Percentiles rank a stretch among this genome's conserved stretches.
phyloP scores from a whole-genome alignment of 2,329 filamentous ascomycete genomes.

The Neofusicoccum ribis region DNA sequence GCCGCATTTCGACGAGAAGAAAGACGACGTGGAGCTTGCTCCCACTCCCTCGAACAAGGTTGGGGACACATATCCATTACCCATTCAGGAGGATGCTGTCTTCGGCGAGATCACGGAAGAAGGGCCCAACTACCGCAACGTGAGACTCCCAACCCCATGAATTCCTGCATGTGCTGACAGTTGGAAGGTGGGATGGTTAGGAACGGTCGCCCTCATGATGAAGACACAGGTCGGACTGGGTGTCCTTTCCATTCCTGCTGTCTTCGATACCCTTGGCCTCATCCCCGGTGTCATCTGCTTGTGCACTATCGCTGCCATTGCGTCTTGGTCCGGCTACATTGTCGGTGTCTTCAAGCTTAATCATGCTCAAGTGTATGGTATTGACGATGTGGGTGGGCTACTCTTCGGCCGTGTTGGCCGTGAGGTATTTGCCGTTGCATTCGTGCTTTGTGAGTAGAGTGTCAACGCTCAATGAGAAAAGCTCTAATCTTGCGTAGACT shows the following conservation, averaged over 20 bases:
- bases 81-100: slow-evolving; percentile 1
- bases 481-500: background rate
- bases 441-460: slow-evolving; percentile 31
- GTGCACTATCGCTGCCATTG: slow-evolving; percentile 43
- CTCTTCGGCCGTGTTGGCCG: slow-evolving; percentile 56
- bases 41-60: background rate
- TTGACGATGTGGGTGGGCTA: slow-evolving; percentile 57
- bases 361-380: slow-evolving; percentile 58
- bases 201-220: slow-evolving; percentile 31
- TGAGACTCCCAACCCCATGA: background rate
- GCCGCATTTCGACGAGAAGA: background rate
- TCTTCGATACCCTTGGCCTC: slow-evolving; percentile 49
- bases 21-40: background rate
- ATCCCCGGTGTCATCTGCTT: slow-evolving; percentile 52
- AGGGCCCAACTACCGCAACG: slow-evolving; percentile 3
- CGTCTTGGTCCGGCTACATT: slow-evolving; percentile 52
- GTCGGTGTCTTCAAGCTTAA: slow-evolving; percentile 55
- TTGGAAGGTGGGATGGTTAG: slow-evolving; percentile 30
- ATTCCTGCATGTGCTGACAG: background rate
- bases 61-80: background rate
- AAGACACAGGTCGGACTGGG: slow-evolving; percentile 37
- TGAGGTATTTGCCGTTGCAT: slow-evolving; percentile 44
- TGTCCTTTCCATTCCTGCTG: slow-evolving; percentile 52
- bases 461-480: background rate
- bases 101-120: background rate